These are phyloP conservation scores for Phragmites australis DNA, from an alignment of 176 grass and related monocot species.

Conservation along the genomic window DNA sequence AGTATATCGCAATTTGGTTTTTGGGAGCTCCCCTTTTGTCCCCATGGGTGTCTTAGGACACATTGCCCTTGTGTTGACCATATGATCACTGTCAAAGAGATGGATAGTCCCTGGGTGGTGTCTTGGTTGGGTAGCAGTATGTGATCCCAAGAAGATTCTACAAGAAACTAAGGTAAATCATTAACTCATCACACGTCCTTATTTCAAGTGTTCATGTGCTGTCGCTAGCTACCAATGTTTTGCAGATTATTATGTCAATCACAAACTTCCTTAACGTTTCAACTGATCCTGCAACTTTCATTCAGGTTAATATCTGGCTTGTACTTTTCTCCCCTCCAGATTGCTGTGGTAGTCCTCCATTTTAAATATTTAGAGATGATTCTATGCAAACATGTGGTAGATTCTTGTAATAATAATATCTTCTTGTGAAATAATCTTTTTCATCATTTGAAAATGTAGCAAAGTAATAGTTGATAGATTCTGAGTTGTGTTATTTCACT, in stretches of 20 bases:
- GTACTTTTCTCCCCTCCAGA: not conserved
- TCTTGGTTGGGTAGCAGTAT: slow-evolving; percentile 64
- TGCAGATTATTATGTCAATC: slow-evolving; percentile 43
- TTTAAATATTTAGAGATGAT: not conserved
- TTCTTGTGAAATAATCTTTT: not conserved
- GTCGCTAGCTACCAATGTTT: not conserved
- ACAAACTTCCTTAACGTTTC: slow-evolving; percentile 60
- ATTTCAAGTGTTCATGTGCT: not conserved
- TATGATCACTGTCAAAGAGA: slow-evolving; percentile 67
- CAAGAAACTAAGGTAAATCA: slow-evolving; percentile 46
- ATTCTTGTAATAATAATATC: not conserved
- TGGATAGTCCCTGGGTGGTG: slow-evolving; percentile 79
- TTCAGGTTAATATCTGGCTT: slow-evolving; percentile 48
- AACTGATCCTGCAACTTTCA: slow-evolving; percentile 67
- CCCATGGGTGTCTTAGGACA: slow-evolving; percentile 63
- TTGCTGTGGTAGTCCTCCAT: not conserved
- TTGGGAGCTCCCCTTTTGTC: slow-evolving; percentile 47
- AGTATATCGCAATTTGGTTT: slow-evolving; percentile 56
- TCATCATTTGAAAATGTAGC: not conserved
- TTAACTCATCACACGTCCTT: not conserved
- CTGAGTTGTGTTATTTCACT: not conserved
- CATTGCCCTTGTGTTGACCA: slow-evolving; percentile 42
- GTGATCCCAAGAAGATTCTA: slow-evolving; percentile 50
- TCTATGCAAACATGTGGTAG: not conserved
- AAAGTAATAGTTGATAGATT: not conserved